Conservation (phyloP, 2,329 filamentous ascomycete genomes). For the Magnaporthiopsis incrustans region DNA sequence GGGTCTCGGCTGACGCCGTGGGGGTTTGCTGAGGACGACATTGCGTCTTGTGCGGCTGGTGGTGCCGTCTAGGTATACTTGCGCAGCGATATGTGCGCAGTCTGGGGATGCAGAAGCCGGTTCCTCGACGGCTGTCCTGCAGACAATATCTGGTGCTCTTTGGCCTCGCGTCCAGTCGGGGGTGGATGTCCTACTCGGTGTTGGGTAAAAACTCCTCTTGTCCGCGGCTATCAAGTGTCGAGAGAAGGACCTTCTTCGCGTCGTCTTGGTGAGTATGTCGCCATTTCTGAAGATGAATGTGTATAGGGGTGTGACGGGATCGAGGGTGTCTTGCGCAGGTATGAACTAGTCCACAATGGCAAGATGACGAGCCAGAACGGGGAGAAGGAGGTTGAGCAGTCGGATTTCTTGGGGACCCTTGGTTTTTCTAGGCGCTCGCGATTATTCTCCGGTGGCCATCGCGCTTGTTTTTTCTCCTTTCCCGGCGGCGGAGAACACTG, state of each 20-base stretch:
- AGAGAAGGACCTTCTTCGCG: neutral
- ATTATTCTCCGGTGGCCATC: neutral
- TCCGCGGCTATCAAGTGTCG: neutral
- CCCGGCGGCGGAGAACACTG: neutral
- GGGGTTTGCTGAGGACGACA: neutral
- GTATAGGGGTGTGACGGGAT: neutral
- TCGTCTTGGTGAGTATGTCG: neutral
- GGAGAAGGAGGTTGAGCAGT: neutral
- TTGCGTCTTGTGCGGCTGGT: neutral
- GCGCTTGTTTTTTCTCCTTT: neutral
- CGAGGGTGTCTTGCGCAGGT: neutral
- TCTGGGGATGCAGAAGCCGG: neutral
- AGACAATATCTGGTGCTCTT: neutral
- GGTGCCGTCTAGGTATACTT: neutral
- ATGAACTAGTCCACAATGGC: neutral
- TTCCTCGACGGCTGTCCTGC: neutral
- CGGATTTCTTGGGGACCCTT: neutral
- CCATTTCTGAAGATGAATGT: neutral
- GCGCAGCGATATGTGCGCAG: neutral
- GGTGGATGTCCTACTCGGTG: neutral
- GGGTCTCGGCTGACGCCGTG: constrained; percentile 1
- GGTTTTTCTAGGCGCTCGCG: neutral
- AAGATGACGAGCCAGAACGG: neutral
- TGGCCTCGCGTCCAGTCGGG: neutral
- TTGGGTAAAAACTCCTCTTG: neutral